phyloP scores from a whole-genome alignment of 345 rosid genomes.

The Acer saccharum region DNA sequence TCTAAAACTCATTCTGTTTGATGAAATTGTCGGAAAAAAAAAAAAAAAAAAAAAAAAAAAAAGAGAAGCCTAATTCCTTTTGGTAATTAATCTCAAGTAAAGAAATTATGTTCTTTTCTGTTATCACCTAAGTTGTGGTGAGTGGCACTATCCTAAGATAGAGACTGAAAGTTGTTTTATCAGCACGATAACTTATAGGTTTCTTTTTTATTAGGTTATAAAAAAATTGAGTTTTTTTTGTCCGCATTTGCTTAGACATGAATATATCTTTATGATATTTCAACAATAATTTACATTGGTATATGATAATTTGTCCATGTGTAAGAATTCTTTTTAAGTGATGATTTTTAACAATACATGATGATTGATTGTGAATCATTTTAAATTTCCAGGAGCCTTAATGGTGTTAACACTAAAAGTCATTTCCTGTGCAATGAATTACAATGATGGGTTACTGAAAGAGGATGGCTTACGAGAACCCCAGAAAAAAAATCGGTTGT shows the following conservation, averaged over 20 bases:
- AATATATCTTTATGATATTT: not conserved
- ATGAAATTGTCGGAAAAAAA: not conserved
- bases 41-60: not conserved
- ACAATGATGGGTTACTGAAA: constrained; percentile 76
- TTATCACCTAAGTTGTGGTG: constrained; percentile 8
- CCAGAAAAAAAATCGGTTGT: constrained; percentile 81
- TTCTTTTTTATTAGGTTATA: not conserved
- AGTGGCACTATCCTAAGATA: not conserved
- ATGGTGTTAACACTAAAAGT: constrained; percentile 97
- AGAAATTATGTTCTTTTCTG: not conserved
- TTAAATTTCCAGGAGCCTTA: constrained; percentile 65
- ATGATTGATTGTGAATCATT: constrained; percentile 11
- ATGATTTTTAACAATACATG: not conserved
- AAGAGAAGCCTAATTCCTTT: not conserved
- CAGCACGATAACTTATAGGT: not conserved
- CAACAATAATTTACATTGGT: not conserved
- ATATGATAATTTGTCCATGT: not conserved
- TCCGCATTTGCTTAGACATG: not conserved
- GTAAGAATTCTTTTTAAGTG: not conserved
- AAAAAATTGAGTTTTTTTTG: not conserved
- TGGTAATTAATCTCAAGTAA: not conserved
- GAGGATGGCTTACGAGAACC: constrained; percentile 78
- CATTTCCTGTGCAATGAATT: constrained; percentile 88
- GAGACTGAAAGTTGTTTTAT: not conserved
- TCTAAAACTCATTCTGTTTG: not conserved